Evolutionary conservation across 495 filamentous ascomycete genomes (phyloP).

Genomic region (Xylaria telfairii): DNA sequence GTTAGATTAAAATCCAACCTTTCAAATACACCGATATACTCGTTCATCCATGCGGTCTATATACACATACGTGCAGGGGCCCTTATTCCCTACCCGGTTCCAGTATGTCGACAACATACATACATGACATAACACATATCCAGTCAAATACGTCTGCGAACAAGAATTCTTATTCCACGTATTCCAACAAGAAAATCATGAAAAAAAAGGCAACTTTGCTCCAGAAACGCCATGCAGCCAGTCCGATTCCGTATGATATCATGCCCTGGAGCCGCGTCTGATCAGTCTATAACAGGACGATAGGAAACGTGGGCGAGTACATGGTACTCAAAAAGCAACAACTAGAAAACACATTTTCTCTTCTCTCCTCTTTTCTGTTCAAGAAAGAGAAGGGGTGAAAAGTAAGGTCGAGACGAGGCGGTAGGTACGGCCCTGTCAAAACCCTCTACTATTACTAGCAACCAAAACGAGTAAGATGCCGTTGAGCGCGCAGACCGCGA

Average conservation of each 20-base stretch:
- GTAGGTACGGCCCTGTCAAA: conserved; percentile 28
- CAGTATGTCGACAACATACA: no score
- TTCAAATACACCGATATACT: not conserved
- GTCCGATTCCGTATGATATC: not conserved
- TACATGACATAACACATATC: no score
- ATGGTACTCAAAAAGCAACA: not conserved
- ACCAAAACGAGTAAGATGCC: conserved; percentile 58
- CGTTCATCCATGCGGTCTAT: not conserved
- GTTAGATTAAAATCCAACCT: not conserved
- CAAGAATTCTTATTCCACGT: not conserved
- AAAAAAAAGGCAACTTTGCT: not conserved
- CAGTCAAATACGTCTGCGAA: not conserved
- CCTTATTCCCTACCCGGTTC: not conserved
- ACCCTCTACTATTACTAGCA: conserved; percentile 45
- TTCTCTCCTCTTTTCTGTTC: not conserved
- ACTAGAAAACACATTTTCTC: not conserved
- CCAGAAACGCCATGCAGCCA: conserved; percentile 12
- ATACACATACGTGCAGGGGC: not conserved
- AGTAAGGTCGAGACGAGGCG: not conserved
- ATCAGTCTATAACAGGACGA: not conserved
- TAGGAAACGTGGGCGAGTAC: not conserved
- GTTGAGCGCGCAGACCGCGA: conserved; percentile 54
- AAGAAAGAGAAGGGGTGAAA: not conserved
- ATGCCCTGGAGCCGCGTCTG: conserved; percentile 1
- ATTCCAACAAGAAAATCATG: not conserved